Evolutionary conservation across 1,284 basidiomycete species (phyloP).

Genomic region (Moesziomyces globuligerus): DNA sequence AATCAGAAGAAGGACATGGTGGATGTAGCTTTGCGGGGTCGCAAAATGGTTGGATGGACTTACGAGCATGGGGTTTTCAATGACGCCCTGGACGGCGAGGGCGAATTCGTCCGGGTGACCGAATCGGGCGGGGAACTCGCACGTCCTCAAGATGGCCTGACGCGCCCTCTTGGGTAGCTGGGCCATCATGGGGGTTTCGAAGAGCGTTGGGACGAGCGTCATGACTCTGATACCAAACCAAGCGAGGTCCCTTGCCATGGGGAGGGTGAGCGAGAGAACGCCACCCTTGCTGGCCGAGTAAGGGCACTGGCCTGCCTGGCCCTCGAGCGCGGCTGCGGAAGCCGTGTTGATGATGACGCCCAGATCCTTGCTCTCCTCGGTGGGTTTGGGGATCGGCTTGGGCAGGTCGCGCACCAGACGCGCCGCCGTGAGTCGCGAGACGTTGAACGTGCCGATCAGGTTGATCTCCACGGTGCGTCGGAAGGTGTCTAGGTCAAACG

Average conservation of each 20-base stretch:
- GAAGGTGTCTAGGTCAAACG: constrained; percentile 65
- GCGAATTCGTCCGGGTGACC: constrained; percentile 65
- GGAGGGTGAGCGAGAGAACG: constrained; percentile 63
- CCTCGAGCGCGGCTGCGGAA: constrained; percentile 65
- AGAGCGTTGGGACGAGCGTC: constrained; percentile 64
- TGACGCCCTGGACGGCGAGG: constrained; percentile 52
- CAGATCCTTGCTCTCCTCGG: constrained; percentile 48
- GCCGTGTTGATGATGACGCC: constrained; percentile 68
- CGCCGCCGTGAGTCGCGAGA: constrained; percentile 65
- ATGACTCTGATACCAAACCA: constrained; percentile 62
- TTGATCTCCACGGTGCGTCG: constrained; percentile 57
- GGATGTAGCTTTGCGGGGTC: background rate
- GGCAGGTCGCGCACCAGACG: constrained; percentile 55
- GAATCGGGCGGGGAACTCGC: constrained; percentile 53
- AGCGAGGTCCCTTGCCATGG: constrained; percentile 67
- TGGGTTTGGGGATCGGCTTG: constrained; percentile 40
- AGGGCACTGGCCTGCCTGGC: constrained; percentile 66
- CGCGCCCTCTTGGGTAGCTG: constrained; percentile 47
- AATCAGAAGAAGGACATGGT: background rate
- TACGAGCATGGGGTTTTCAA: constrained; percentile 65
- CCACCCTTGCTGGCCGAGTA: constrained; percentile 66
- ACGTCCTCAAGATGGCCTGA: constrained; percentile 27
- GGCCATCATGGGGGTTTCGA: constrained; percentile 67
- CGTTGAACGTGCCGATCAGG: constrained; percentile 66
- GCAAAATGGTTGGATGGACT: too few species aligned